phyloP scores from a whole-genome alignment of 73 alveolate genomes.

The Effrenium voratum region DNA sequence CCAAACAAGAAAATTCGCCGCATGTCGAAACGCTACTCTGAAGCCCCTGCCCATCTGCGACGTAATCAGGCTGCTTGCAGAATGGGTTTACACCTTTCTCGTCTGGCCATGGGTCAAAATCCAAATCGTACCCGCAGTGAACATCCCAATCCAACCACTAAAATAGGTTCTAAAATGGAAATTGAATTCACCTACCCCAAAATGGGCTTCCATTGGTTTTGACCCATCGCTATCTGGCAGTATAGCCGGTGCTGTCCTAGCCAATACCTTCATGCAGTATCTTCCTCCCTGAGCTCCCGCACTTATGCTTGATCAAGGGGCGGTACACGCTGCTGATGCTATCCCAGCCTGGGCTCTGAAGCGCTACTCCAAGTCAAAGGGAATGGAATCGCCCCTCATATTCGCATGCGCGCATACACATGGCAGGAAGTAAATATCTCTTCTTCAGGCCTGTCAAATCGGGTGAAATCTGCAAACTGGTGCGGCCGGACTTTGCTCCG shows the following conservation, averaged over 20 bases:
- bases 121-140: too few relatives aligned
- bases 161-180: neutral
- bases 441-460: neutral
- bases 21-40: too few relatives aligned
- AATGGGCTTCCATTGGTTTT: too few relatives aligned
- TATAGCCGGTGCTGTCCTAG: neutral
- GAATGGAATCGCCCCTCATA: too few relatives aligned
- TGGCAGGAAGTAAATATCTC: neutral
- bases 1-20: too few relatives aligned
- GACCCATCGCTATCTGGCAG: too few relatives aligned
- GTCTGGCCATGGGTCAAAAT: too few relatives aligned
- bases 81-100: too few relatives aligned
- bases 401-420: too few relatives aligned
- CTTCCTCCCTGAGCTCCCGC: neutral
- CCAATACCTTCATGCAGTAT: neutral
- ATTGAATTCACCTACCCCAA: neutral
- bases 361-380: neutral
- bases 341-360: conserved; percentile 32
- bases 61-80: too few relatives aligned
- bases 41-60: too few relatives aligned
- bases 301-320: conserved; percentile 54
- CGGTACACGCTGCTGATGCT: conserved; percentile 73
- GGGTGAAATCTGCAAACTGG: neutral
- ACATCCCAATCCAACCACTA: too few relatives aligned
- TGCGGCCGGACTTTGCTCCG: neutral